phyloP scores from a whole-genome alignment of 768 basidiomycete genomes.

The Boletus barrowsii region DNA sequence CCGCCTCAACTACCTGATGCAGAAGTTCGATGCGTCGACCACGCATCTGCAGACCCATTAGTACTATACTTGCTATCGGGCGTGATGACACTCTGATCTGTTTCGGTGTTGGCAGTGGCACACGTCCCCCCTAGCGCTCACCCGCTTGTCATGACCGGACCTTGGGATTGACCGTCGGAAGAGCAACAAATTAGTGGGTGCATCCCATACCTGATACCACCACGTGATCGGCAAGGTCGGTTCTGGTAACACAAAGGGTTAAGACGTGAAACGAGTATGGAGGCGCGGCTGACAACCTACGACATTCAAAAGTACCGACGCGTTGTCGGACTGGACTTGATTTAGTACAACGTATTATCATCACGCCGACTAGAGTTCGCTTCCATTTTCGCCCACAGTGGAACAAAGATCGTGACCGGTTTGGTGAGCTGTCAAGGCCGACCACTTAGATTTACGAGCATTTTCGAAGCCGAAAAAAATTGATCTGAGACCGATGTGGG shows the following conservation, averaged over 20 bases:
- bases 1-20: not conserved
- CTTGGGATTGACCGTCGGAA: constrained; percentile 6
- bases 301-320: constrained; percentile 12
- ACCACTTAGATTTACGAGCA: constrained; percentile 19
- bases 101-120: constrained; percentile 10
- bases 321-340: constrained; percentile 4
- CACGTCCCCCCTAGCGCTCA: not conserved
- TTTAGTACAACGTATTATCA: constrained; percentile 4
- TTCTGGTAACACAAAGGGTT: constrained; percentile 19
- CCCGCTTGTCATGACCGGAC: constrained; percentile 15
- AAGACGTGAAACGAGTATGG: constrained; percentile 27
- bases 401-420: constrained; percentile 19
- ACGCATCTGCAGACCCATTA: not conserved
- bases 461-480: constrained; percentile 9
- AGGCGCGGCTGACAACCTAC: constrained; percentile 15
- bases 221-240: constrained; percentile 31
- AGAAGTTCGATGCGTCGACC: constrained; percentile 12
- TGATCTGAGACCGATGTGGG: constrained; percentile 12
- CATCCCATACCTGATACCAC: constrained; percentile 4
- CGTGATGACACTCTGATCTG: not conserved
- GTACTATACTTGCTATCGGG: constrained; percentile 18
- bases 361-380: constrained; percentile 5
- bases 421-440: constrained; percentile 13
- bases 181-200: not conserved
- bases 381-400: constrained; percentile 22